Evolutionary conservation across 805 yeast genomes (phyloP).

Genomic region (Spathaspora passalidarum): DNA sequence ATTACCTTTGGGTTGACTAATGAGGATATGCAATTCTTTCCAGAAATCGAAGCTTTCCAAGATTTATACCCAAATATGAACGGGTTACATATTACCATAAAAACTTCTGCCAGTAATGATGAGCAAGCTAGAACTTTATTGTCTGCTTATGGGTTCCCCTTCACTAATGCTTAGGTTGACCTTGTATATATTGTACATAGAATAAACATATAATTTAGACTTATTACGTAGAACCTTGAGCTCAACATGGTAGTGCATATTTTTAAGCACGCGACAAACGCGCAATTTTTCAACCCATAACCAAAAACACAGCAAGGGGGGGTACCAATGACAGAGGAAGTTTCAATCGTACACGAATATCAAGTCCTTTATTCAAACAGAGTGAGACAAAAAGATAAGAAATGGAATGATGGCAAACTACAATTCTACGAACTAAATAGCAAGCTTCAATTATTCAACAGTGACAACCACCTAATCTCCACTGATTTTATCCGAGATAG

Average conservation of each 20-base stretch:
- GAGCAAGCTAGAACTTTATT: slow-evolving; percentile 82
- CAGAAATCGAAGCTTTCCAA: slow-evolving; percentile 87
- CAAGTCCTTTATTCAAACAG: slow-evolving; percentile 45
- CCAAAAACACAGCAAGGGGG: neutral
- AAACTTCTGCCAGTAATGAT: slow-evolving; percentile 88
- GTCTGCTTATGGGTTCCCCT: slow-evolving; percentile 81
- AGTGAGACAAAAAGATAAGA: slow-evolving; percentile 43
- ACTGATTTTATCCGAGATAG: slow-evolving; percentile 26
- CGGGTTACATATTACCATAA: slow-evolving; percentile 81
- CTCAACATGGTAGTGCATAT: no score
- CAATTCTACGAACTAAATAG: slow-evolving; percentile 47
- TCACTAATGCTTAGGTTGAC: slow-evolving; percentile 30
- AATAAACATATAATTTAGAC: neutral
- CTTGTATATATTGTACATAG: slow-evolving; percentile 6
- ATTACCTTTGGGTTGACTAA: slow-evolving; percentile 79
- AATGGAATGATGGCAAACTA: slow-evolving; percentile 52
- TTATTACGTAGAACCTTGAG: no score
- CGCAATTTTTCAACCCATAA: neutral
- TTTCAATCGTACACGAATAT: slow-evolving; percentile 46
- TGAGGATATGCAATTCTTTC: slow-evolving; percentile 78
- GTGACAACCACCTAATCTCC: slow-evolving; percentile 29
- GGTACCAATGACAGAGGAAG: slow-evolving; percentile 14
- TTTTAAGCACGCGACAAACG: no score
- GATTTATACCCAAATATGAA: slow-evolving; percentile 86
- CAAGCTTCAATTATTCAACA: slow-evolving; percentile 43